Evolutionary conservation across 1,284 basidiomycete genomes (phyloP).

Genomic region (Rhodotorula glutinis): DNA sequence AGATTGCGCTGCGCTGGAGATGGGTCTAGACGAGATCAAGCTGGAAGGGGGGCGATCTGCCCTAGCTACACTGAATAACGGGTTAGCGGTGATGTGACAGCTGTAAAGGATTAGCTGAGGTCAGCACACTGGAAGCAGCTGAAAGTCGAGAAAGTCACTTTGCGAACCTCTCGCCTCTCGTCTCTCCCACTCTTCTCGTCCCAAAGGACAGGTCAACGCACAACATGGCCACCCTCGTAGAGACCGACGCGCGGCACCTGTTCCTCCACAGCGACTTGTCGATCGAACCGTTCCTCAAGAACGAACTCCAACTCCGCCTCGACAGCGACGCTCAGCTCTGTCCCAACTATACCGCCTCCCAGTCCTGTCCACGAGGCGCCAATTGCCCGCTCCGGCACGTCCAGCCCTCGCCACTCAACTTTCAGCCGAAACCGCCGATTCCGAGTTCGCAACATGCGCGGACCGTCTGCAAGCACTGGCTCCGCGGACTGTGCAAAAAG

Average conservation of each 20-base stretch:
- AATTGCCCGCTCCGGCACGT: slow-evolving; percentile 84
- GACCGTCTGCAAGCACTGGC: slow-evolving; percentile 96
- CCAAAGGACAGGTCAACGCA: neutral
- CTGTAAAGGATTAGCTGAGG: too few relatives aligned
- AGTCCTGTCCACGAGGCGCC: slow-evolving; percentile 82
- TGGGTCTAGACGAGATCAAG: too few relatives aligned
- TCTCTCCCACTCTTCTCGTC: neutral
- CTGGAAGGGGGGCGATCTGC: too few relatives aligned
- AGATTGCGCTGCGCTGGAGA: too few relatives aligned
- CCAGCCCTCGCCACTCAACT: slow-evolving; percentile 76
- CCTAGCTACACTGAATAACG: too few relatives aligned
- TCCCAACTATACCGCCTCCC: slow-evolving; percentile 68
- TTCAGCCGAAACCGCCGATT: slow-evolving; percentile 74
- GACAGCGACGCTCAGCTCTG: slow-evolving; percentile 95
- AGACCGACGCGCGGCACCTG: slow-evolving; percentile 57
- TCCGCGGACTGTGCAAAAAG: slow-evolving; percentile 97
- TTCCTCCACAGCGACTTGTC: slow-evolving; percentile 90
- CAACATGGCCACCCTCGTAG: slow-evolving; percentile 11
- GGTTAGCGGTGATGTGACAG: too few relatives aligned
- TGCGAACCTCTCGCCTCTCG: too few relatives aligned
- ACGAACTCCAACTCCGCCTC: slow-evolving; percentile 78
- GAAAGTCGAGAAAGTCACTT: too few relatives aligned
- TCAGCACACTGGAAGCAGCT: too few relatives aligned
- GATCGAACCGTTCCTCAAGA: slow-evolving; percentile 79
- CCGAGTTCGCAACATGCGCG: slow-evolving; percentile 73